Conservation (phyloP, 257 asterid genomes). For the Ilex asprella region DNA sequence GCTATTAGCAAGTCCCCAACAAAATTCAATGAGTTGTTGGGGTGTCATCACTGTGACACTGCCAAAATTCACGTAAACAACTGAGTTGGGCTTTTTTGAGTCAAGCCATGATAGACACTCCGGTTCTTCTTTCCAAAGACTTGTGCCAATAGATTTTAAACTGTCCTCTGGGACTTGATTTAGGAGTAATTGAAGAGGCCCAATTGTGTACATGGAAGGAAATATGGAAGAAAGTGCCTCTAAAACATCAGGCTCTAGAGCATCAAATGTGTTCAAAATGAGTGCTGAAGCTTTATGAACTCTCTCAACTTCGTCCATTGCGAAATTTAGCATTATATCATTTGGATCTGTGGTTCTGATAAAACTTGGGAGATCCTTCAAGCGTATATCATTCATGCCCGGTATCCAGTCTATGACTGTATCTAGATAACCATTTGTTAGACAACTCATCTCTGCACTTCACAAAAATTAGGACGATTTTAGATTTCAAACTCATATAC, state of each 20-base stretch:
- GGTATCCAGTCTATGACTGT: too few relatives aligned
- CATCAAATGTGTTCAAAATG: conserved; percentile 18
- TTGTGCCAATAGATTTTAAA: conserved; percentile 15
- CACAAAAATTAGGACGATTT: too few relatives aligned
- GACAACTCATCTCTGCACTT: too few relatives aligned
- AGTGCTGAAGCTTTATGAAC: conserved; percentile 17
- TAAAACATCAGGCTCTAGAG: conserved; percentile 17
- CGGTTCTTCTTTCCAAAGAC: conserved; percentile 33
- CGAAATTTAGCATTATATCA: conserved; percentile 3
- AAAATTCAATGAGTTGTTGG: too few relatives aligned
- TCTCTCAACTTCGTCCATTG: conserved; percentile 18
- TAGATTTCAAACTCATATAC: too few relatives aligned
- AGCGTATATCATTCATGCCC: too few relatives aligned
- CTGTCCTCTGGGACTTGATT: conserved; percentile 7
- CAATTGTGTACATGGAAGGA: conserved; percentile 19
- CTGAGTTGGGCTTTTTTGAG: too few relatives aligned
- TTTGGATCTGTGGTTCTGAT: conserved; percentile 22
- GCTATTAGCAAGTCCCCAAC: too few relatives aligned
- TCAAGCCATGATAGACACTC: conserved; percentile 28
- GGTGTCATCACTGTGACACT: too few relatives aligned
- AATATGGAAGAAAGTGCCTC: conserved; percentile 7
- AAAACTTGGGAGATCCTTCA: conserved; percentile 25
- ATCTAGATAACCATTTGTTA: too few relatives aligned
- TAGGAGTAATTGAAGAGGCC: conserved; percentile 23
- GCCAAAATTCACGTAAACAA: too few relatives aligned